phyloP scores from a whole-genome alignment of 1,284 basidiomycete genomes.

The Ganoderma boninense region DNA sequence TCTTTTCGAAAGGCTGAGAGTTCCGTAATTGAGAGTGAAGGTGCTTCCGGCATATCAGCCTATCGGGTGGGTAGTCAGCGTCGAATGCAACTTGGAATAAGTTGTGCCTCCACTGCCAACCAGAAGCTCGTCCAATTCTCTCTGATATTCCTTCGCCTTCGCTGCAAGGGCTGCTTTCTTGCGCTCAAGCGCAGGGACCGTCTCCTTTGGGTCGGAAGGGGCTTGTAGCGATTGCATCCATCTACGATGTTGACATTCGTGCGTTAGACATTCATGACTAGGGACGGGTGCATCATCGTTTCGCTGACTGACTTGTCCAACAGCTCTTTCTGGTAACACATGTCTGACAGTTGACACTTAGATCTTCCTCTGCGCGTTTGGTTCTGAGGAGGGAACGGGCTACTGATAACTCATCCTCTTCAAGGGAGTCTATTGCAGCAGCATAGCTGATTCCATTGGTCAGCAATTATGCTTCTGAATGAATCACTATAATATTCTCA shows the following conservation, averaged over 20 bases:
- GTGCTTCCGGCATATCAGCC: constrained; percentile 43
- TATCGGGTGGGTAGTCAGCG: constrained; percentile 22
- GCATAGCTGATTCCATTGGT: constrained; percentile 44
- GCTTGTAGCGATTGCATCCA: constrained; percentile 46
- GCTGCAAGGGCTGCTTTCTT: constrained; percentile 48
- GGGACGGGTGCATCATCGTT: not conserved
- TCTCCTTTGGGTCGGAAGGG: constrained; percentile 39
- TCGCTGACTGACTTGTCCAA: constrained; percentile 45
- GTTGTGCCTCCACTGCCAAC: constrained; percentile 33
- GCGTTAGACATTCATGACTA: no score
- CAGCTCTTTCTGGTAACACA: constrained; percentile 45
- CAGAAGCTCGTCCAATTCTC: constrained; percentile 45
- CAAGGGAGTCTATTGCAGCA: constrained; percentile 45
- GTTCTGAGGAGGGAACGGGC: constrained; percentile 45
- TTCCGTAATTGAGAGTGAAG: constrained; percentile 47
- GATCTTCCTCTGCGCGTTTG: constrained; percentile 46
- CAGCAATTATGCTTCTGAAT: not conserved
- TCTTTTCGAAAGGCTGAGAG: constrained; percentile 47
- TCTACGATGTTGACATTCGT: constrained; percentile 34
- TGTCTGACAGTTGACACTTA: constrained; percentile 44
- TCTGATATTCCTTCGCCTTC: constrained; percentile 56
- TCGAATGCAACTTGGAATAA: not conserved
- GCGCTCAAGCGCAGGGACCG: constrained; percentile 43
- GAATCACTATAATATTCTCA: constrained; percentile 10
- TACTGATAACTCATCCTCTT: constrained; percentile 42